Conservation (phyloP, 192 early-diverging fungal genomes). For the Umbelopsis sp. region DNA sequence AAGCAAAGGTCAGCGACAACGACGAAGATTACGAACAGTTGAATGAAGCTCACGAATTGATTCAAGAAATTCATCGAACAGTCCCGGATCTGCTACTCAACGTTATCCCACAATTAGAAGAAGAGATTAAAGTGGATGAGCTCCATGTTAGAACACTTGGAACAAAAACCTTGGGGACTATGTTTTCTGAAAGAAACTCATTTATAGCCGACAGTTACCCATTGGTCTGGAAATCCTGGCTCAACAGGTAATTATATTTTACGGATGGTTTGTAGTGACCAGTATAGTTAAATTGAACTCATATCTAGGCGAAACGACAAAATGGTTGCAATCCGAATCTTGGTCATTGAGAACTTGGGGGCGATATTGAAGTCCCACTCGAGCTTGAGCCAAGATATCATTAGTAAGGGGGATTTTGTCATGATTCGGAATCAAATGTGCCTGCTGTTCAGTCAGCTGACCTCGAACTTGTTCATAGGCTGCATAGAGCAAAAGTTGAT, state of each 20-base stretch:
- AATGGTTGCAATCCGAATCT: constrained; percentile 60
- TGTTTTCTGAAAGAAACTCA: constrained; percentile 82
- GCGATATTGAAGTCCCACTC: constrained; percentile 73
- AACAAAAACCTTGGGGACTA: constrained; percentile 78
- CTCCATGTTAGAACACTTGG: constrained; percentile 75
- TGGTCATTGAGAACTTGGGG: constrained; percentile 70
- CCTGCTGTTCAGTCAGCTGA: constrained; percentile 2
- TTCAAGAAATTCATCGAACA: constrained; percentile 77
- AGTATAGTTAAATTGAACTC: not conserved
- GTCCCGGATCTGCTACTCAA: constrained; percentile 80
- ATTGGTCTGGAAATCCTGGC: constrained; percentile 83
- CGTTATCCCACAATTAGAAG: constrained; percentile 93
- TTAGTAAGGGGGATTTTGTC: constrained; percentile 45
- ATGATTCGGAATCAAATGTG: too few species aligned
- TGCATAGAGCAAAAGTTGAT: constrained; percentile 66
- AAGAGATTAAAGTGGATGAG: constrained; percentile 85
- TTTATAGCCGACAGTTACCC: constrained; percentile 75
- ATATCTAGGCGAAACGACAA: constrained; percentile 74
- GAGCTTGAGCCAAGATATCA: constrained; percentile 69
- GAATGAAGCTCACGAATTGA: constrained; percentile 72
- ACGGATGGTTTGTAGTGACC: not conserved
- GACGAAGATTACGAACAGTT: constrained; percentile 57
- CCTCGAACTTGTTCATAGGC: constrained; percentile 36
- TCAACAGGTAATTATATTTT: constrained; percentile 56
- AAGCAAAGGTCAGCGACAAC: constrained; percentile 47